Base-by-base conservation (phyloP, 441 rosid genomes). In the Populus trichocarpa region DNA sequence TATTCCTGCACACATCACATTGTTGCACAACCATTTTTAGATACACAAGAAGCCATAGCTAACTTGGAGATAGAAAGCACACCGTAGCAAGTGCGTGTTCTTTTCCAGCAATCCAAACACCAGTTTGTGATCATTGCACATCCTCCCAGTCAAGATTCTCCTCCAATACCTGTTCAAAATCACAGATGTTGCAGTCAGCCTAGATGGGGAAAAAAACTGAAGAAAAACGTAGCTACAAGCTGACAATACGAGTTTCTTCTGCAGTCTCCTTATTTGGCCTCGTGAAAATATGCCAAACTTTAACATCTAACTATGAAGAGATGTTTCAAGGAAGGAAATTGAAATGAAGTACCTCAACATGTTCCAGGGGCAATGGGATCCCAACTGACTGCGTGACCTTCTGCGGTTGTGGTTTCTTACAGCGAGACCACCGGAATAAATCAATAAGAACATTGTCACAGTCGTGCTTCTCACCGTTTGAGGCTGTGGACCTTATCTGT, bases 91-190 rank as follows among this genome's bases (percentile, higher is more conserved):
- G 91, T 2, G 89, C 79, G 80, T 91, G 93, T 81, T 93, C 98
- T 85, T 93, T 94, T 61, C 97, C 98, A 75, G 93, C 95, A 72
- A 96, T 89, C 97, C 97, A n/a, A n/a, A n/a, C n/a, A n/a, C n/a
- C n/a, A n/a, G n/a, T n/a, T n/a, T n/a, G n/a, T n/a, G n/a, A n/a
- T n/a, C n/a, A n/a, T 67, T 94, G 97, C 81, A 96, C 94, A 78
- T 93, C 99, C 81, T 96, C 99, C 99, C 99, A 96, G 75, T 96
- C 99, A 5, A 96, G 86, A 73, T 90, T 93, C 77, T 96, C 99
- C 85, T 88, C n/a, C 98, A 96, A 57, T 53, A 94, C 97, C 99
- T 96, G 64, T 67, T 79, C 25, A 33, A 18, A 42, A 2, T 42
- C n/a, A 28, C 65, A 35, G 12, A 53, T 64, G 20, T 42, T 53